A percentile compares a stretch with the other conserved stretches of the same genome.
phyloP scores from a whole-genome alignment of 75 land plant genomes.

The Cupressus sempervirens region DNA sequence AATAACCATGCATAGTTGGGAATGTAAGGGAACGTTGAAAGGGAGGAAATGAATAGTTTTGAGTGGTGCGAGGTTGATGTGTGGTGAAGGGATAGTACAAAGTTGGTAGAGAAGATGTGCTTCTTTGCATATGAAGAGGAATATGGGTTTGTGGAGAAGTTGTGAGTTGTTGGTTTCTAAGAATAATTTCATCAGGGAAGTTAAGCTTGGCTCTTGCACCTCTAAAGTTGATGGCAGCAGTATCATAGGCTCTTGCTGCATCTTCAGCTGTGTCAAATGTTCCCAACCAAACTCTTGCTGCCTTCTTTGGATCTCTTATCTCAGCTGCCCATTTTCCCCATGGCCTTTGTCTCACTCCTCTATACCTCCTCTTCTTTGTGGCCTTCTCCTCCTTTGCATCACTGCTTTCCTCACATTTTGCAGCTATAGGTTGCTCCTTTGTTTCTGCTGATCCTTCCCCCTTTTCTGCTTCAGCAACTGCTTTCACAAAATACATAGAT shows the following conservation, averaged over 20 bases:
- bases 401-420: not conserved
- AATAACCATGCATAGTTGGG: not conserved
- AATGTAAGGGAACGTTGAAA: not conserved
- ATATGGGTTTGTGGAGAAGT: not conserved
- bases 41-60: too few relatives aligned
- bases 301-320: conserved; percentile 15
- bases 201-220: conserved; percentile 15
- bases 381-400: not conserved
- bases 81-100: not conserved
- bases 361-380: conserved; percentile 9
- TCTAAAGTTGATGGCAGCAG: conserved; percentile 11
- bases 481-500: not conserved
- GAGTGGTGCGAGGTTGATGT: not conserved
- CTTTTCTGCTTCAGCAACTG: not conserved
- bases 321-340: conserved; percentile 16
- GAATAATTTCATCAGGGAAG: conserved; percentile 16
- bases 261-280: conserved; percentile 20
- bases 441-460: not conserved
- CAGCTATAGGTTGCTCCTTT: not conserved
- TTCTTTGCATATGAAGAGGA: not conserved
- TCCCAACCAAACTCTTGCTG: conserved; percentile 20
- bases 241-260: conserved; percentile 18
- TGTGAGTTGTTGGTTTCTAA: not conserved
- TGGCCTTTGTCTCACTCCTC: conserved; percentile 12
- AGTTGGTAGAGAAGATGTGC: not conserved